Evolutionary conservation across 2,329 filamentous ascomycete genomes (phyloP), one percentile per base, ranked within the genome.

Genomic region (Truncatella angustata): DNA sequence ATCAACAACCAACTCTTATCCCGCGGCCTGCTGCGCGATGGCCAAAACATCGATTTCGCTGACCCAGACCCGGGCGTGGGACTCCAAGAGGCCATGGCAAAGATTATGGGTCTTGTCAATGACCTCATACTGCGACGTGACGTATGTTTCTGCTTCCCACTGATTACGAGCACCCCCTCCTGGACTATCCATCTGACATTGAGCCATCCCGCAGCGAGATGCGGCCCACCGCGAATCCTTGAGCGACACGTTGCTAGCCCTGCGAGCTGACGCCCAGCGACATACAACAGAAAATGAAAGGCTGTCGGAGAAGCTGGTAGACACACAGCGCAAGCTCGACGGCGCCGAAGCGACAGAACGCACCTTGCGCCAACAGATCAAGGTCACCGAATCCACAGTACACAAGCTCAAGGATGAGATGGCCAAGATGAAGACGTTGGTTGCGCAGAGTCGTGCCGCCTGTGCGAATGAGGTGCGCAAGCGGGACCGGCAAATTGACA

Each of bases 391-490:
- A 64, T 78, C 84, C 4, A 84, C 84, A 1, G 82, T 88, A 32
- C 84, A 88, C 57, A 81, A 81, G n/a, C 73, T 97, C 52, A 91
- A 91, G 62, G 92, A 96, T 28, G 91, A 97, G 65, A 81, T 92
- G 58, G 79, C 83, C 21, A 85, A 88, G 47, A 84, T 93, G 69
- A 95, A 93, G 67, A 79, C 84, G 0, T 82, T 89, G 3, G 84
- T 96, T 2, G 82, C 87, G 26, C 93, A 97, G 69, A 88, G 94
- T 2, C 85, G 93, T 55, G 84, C 88, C 5, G 86, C 92, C 57
- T 97, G 92, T 69, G 87, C 91, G 46, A 96, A 91, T 59, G 94
- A 99, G 64, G 83, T 97, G 42, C 86, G 93, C 55, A 93, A 95
- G 65, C 85, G 93, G 37, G 94, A 99, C 66, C 78, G 91, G 40